Base-by-base conservation (phyloP, 2,329 filamentous ascomycete species). In the Byssothecium circinans region DNA sequence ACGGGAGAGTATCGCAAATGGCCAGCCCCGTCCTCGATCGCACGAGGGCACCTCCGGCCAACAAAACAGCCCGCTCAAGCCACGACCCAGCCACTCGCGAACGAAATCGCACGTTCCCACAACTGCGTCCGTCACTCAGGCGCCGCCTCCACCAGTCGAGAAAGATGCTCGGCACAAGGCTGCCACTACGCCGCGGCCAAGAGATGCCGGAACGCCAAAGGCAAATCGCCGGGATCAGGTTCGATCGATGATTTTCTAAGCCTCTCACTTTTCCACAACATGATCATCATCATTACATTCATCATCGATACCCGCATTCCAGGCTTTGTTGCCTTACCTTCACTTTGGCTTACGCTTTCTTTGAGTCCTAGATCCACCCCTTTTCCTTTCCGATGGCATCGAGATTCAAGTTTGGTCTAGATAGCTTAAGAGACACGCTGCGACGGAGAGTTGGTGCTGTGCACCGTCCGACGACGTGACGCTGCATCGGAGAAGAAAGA, bases 241-340 rank as follows among this genome's bases (percentile, higher is more conserved):
- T 65, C 66, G 68, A 61, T 71, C 69, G 53, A 72, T 72, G 69
- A 71, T 72, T 54, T 71, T 70, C 56, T 72, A 69, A 53, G 38
- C 37, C 29, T 45, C 47, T 32, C 38, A 34, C 43, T 17, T 36
- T 43, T 45, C 40, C 15, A 36, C 33, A 12, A 23, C 10, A 7
- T 20, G 20, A 15, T 19, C 27, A 29, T 15, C 55, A 52, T 47
- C 51, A 54, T 53, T 58, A 53, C 52, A 53, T 56, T 49, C 43
- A 52, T 47, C 46, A 57, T 59, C 55, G 60, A 62, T 67, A 60
- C 50, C 57, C 40, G 35, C 45, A 18, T 44, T 37, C 45, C 43
- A 46, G 44, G 47, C 42, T 58, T 58, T 38, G 10, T 6, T 3
- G 23, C 36, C 36, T 39, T 22, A 17, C 33, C 19, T 23, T 35